Percentiles rank a stretch among this genome's conserved stretches.
These are phyloP conservation scores for Phytophthora melonis DNA, from an alignment of 352 stramenopile genomes.

Conservation along the genomic window DNA sequence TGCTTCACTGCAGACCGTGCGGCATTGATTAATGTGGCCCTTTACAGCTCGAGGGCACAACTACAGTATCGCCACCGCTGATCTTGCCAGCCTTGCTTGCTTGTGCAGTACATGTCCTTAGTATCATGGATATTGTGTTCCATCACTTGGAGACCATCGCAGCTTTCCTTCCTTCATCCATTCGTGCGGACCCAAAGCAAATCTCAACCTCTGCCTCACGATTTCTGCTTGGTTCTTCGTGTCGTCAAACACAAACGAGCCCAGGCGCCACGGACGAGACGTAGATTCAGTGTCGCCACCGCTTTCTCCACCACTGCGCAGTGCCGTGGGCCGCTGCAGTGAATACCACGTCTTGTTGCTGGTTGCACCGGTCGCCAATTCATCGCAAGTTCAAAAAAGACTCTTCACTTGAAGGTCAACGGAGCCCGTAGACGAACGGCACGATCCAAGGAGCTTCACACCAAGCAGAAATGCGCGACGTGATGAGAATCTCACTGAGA, in stretches of 20 bases:
- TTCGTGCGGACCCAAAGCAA: slow-evolving; percentile 8
- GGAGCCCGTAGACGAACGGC: background rate
- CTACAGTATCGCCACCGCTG: too few species aligned
- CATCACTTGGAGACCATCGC: background rate
- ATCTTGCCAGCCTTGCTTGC: too few species aligned
- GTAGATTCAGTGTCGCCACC: slow-evolving; percentile 1
- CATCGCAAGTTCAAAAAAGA: background rate
- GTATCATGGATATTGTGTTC: too few species aligned
- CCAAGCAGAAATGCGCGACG: slow-evolving; percentile 34
- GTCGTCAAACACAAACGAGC: slow-evolving; percentile 28
- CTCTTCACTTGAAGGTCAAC: background rate
- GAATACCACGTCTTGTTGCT: background rate
- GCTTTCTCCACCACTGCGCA: too few species aligned
- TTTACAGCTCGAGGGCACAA: too few species aligned
- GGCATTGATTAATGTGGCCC: too few species aligned
- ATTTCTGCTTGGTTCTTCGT: slow-evolving; percentile 39
- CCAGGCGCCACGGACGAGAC: slow-evolving; percentile 10
- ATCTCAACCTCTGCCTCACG: slow-evolving; percentile 4
- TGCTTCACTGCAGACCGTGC: too few species aligned
- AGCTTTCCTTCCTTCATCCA: background rate
- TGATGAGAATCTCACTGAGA: background rate
- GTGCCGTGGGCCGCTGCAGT: background rate
- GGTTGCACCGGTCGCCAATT: background rate
- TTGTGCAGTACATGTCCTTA: too few species aligned
- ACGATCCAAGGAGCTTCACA: background rate